Evolutionary conservation across 805 yeast genomes (phyloP).

Genomic region (Nakazawaea ambrosiae): DNA sequence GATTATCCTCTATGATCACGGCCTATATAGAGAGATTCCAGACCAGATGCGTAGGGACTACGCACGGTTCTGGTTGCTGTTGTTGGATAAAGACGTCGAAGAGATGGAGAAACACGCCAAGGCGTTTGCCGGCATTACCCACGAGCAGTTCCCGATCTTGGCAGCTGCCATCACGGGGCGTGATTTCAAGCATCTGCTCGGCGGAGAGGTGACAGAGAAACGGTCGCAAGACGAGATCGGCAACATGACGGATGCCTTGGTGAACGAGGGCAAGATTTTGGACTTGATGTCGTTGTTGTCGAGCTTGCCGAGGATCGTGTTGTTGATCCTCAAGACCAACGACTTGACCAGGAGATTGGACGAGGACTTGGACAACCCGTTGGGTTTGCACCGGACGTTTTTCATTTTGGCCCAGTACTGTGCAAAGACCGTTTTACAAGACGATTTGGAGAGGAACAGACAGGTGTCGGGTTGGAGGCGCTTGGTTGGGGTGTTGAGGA

Average conservation of each 20-base stretch:
- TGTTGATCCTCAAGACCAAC: conserved; percentile 85
- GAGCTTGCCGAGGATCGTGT: conserved; percentile 75
- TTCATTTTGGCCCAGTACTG: conserved; percentile 87
- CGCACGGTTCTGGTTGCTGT: conserved; percentile 88
- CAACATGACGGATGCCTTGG: conserved; percentile 57
- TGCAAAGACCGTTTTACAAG: conserved; percentile 71
- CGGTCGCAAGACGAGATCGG: conserved; percentile 59
- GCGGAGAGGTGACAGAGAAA: conserved; percentile 48
- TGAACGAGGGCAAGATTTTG: conserved; percentile 57
- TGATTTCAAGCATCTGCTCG: conserved; percentile 69
- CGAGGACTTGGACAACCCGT: conserved; percentile 71
- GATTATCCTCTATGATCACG: conserved; percentile 89
- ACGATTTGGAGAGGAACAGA: conserved; percentile 37
- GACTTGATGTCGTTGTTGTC: conserved; percentile 76
- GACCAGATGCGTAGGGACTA: conserved; percentile 71
- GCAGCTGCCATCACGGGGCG: conserved; percentile 95
- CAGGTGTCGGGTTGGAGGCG: not conserved
- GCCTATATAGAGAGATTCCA: conserved; percentile 82
- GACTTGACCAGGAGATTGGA: conserved; percentile 88
- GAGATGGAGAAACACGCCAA: conserved; percentile 70
- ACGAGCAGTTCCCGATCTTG: conserved; percentile 74
- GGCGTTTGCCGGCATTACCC: conserved; percentile 69
- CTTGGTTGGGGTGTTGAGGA: conserved; percentile 13
- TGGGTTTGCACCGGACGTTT: conserved; percentile 85
- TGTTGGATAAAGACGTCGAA: conserved; percentile 61